These are phyloP conservation scores for Thielaviopsis punctulata DNA, from an alignment of 2,329 filamentous ascomycete genomes.

Conservation along the genomic window DNA sequence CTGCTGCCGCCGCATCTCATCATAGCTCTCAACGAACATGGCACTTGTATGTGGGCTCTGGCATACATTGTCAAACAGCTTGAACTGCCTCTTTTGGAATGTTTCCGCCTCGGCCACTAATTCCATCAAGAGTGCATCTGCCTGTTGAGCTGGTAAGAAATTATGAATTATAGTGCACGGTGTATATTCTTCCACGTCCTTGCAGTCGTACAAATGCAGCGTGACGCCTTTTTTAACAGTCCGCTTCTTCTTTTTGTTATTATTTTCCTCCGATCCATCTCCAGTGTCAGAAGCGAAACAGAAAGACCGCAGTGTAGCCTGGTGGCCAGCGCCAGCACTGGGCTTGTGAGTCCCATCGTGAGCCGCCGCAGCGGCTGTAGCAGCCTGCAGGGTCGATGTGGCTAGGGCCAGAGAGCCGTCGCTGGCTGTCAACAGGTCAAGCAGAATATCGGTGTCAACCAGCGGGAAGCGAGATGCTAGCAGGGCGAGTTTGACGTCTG, in stretches of 20 bases:
- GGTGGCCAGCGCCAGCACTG: slow-evolving; percentile 28
- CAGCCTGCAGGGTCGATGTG: slow-evolving; percentile 22
- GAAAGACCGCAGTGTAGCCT: slow-evolving; percentile 46
- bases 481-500: slow-evolving; percentile 76
- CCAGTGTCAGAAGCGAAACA: slow-evolving; percentile 13
- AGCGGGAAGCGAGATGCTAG: slow-evolving; percentile 59
- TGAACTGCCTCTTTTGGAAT: slow-evolving; percentile 58
- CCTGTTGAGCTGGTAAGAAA: slow-evolving; percentile 56
- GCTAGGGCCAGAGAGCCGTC: slow-evolving; percentile 52
- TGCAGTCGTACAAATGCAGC: slow-evolving; percentile 64
- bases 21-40: slow-evolving; percentile 63
- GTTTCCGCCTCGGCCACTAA: slow-evolving; percentile 55
- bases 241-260: slow-evolving; percentile 25
- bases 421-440: slow-evolving; percentile 63
- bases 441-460: slow-evolving; percentile 45
- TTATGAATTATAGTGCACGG: slow-evolving; percentile 88
- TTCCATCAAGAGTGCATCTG: slow-evolving; percentile 58
- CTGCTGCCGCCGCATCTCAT: slow-evolving; percentile 53
- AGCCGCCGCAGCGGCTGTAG: slow-evolving; percentile 11
- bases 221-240: slow-evolving; percentile 41
- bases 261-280: too few relatives aligned
- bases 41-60: slow-evolving; percentile 68
- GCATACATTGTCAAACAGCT: slow-evolving; percentile 77
- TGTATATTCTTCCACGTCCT: slow-evolving; percentile 66
- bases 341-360: neutral